phyloP scores from a whole-genome alignment of 345 rosid genomes.

The Lepidium sativum region DNA sequence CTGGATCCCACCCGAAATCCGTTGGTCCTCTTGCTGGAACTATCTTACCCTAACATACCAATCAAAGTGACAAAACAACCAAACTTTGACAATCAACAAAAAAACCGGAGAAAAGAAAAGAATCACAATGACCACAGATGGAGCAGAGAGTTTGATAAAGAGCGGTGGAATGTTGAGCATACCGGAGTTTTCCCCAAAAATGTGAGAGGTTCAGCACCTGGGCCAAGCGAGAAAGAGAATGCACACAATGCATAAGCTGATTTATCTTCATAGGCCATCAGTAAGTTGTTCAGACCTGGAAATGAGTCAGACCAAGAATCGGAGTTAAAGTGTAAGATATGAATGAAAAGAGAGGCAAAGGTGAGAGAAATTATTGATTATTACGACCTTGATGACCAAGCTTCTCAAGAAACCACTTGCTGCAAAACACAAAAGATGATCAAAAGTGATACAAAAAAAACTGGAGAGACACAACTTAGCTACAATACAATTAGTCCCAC shows the following conservation, averaged over 20 bases:
- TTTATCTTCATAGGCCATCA: slow-evolving; percentile 89
- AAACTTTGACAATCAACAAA: background rate
- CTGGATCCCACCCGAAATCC: slow-evolving; percentile 97
- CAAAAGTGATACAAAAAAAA: slow-evolving; percentile 4
- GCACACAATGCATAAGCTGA: slow-evolving; percentile 88
- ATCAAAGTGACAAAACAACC: slow-evolving; percentile 1
- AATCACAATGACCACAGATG: background rate
- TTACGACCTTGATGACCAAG: slow-evolving; percentile 82
- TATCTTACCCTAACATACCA: slow-evolving; percentile 69
- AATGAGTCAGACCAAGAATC: background rate
- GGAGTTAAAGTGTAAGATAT: background rate
- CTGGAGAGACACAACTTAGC: background rate
- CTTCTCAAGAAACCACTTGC: slow-evolving; percentile 95
- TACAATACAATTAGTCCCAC: background rate
- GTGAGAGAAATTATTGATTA: background rate
- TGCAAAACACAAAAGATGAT: slow-evolving; percentile 30
- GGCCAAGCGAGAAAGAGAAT: slow-evolving; percentile 75
- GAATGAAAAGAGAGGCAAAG: background rate
- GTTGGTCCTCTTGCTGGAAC: slow-evolving; percentile 80
- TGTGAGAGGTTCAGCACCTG: slow-evolving; percentile 60
- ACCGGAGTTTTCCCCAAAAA: slow-evolving; percentile 81
- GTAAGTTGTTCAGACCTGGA: slow-evolving; percentile 70
- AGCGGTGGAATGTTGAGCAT: slow-evolving; percentile 8
- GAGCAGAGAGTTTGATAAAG: background rate
- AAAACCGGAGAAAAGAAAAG: too few species aligned